phyloP scores from a whole-genome alignment of 768 basidiomycete genomes.

The Phylloporus arenicola region DNA sequence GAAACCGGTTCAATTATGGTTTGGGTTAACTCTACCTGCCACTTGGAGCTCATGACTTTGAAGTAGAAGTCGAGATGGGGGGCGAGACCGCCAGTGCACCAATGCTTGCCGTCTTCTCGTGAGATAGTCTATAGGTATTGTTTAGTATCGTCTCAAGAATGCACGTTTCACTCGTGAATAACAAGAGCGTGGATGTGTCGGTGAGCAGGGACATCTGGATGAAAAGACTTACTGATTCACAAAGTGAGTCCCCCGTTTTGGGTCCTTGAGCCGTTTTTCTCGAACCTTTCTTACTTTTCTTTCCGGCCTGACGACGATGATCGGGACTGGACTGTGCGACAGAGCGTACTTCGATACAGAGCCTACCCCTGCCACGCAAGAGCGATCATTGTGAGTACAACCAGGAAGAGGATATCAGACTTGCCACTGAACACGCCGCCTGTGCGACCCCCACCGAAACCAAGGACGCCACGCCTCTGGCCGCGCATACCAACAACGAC shows the following conservation, averaged over 20 bases:
- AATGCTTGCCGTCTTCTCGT: slow-evolving; percentile 9
- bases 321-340: slow-evolving; percentile 89
- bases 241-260: slow-evolving; percentile 82
- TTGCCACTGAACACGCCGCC: slow-evolving; percentile 23
- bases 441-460: slow-evolving; percentile 34
- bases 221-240: slow-evolving; percentile 42
- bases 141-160: slow-evolving; percentile 5
- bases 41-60: slow-evolving; percentile 13
- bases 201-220: neutral
- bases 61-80: slow-evolving; percentile 6
- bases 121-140: slow-evolving; percentile 8
- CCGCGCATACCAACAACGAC: slow-evolving; percentile 92
- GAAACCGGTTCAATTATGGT: neutral
- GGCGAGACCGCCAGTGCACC: slow-evolving; percentile 9
- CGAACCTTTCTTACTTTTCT: slow-evolving; percentile 79
- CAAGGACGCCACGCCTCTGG: slow-evolving; percentile 42
- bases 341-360: slow-evolving; percentile 72
- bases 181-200: neutral
- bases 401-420: neutral
- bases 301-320: slow-evolving; percentile 91
- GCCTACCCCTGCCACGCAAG: slow-evolving; percentile 51
- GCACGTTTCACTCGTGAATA: neutral
- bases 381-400: neutral
- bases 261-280: slow-evolving; percentile 83
- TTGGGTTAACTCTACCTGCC: neutral